Base-by-base conservation (phyloP, 306 rosid species). In the Gastrolobium bilobum region DNA sequence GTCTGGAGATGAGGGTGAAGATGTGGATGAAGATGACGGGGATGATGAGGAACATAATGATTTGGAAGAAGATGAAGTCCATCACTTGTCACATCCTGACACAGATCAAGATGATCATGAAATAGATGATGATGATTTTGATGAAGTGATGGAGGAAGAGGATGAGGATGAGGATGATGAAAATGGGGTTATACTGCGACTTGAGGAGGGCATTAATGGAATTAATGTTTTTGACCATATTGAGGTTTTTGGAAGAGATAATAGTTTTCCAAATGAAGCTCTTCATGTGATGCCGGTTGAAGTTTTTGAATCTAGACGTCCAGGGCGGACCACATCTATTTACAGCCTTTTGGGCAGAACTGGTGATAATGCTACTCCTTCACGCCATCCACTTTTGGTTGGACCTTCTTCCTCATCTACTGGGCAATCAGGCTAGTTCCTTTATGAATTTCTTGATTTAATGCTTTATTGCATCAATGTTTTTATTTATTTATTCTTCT, bases 161-260 rank as follows among this genome's bases (percentile, higher is more conserved):
- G 98, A 91, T 42, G 97, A 87, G 56, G 98, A 94, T 0, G 98
- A 94, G 73, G 98, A 94, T 64, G 98, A 94, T 33, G 98, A 92
- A 50, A 96, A 94, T 83, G 97, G 94, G 72, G 98, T 94, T 56
- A 90, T 94, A 76, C 61, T 94, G 39, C 87, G 98, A 86, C 89
- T 94, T 68, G 98, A 94, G 88, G 98, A 94, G 89, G 98, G 98
- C 60, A 94, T 94, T 44, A 94, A 92, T 87, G 98, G 97, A 79
- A 94, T 94, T 71, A 92, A 94, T 85, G 97, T 94, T 30, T 88
- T 92, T 86, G 97, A 94, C 79, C 98, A 91, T 71, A 91, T 94
- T 86, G 98, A 94, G 91, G 95, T 91, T 65, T 86, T 94, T 80
- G 97, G 98, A 43, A 92, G 98, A 84, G 98, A 91, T 51, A 86